Evolutionary conservation across 345 rosid genomes (phyloP).

Genomic region (Sisymbrium irio): DNA sequence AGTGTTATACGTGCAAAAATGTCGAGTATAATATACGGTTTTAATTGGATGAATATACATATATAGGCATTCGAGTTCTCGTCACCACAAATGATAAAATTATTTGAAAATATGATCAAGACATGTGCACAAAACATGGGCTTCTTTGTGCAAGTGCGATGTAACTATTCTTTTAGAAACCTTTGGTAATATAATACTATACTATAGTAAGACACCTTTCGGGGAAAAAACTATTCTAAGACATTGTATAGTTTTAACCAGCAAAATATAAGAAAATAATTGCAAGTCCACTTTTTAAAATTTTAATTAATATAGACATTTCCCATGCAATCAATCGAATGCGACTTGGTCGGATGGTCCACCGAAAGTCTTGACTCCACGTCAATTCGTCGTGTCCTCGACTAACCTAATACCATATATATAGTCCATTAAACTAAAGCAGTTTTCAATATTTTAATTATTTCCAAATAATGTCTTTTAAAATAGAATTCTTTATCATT

Average conservation of each 20-base stretch:
- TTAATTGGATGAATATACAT: not conserved
- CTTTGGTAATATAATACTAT: not conserved
- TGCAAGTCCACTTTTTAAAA: not conserved
- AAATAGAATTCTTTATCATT: not conserved
- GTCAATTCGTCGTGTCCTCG: conserved; percentile 31
- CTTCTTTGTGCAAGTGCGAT: conserved; percentile 27
- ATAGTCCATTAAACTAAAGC: not conserved
- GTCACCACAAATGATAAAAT: not conserved
- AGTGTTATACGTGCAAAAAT: not conserved
- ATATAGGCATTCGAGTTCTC: conserved; percentile 1
- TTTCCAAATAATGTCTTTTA: not conserved
- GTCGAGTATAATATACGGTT: not conserved
- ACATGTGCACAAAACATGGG: conserved; percentile 23
- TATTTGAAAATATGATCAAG: not conserved
- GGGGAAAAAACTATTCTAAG: not conserved
- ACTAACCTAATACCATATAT: conserved; percentile 1
- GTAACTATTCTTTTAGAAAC: conserved; percentile 9
- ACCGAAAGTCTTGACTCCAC: conserved; percentile 29
- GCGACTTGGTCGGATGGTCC: conserved; percentile 33
- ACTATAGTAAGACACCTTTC: not conserved
- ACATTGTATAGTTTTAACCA: not conserved
- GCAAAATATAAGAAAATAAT: not conserved
- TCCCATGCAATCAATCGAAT: conserved; percentile 29
- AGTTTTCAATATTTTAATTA: not conserved
- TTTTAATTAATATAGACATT: not conserved